phyloP scores from a whole-genome alignment of 345 rosid species.

The Murraya koenigii region DNA sequence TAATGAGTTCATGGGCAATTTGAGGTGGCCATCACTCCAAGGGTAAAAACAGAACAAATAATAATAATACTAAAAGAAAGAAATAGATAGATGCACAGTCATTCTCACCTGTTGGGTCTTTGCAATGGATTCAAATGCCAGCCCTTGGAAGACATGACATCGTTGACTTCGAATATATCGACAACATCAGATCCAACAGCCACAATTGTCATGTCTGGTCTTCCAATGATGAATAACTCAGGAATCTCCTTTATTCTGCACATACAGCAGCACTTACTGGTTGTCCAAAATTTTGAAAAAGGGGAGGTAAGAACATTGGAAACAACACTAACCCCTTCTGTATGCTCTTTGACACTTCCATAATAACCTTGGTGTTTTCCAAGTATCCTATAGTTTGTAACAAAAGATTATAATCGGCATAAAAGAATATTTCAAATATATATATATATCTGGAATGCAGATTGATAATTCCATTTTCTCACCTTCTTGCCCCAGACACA shows the following conservation, averaged over 20 bases:
- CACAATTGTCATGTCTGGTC: constrained; percentile 86
- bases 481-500: constrained; percentile 86
- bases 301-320: background rate
- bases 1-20: background rate
- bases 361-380: constrained; percentile 66
- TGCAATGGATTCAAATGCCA: constrained; percentile 96
- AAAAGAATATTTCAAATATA: background rate
- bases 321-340: constrained; percentile 53
- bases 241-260: constrained; percentile 69
- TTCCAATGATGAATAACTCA: constrained; percentile 73
- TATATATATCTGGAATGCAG: constrained; percentile 5
- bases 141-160: constrained; percentile 79
- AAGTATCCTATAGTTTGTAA: constrained; percentile 55
- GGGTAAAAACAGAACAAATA: background rate
- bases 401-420: constrained; percentile 17
- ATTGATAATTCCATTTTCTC: background rate
- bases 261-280: background rate
- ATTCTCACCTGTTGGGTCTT: constrained; percentile 80
- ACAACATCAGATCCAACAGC: constrained; percentile 72
- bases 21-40: background rate
- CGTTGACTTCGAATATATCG: constrained; percentile 91
- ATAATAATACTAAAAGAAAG: background rate
- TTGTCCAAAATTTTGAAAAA: background rate
- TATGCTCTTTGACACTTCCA: constrained; percentile 76
- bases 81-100: background rate